Base-by-base conservation (phyloP, 208 protist genomes). In the Zelonia costaricensis region DNA sequence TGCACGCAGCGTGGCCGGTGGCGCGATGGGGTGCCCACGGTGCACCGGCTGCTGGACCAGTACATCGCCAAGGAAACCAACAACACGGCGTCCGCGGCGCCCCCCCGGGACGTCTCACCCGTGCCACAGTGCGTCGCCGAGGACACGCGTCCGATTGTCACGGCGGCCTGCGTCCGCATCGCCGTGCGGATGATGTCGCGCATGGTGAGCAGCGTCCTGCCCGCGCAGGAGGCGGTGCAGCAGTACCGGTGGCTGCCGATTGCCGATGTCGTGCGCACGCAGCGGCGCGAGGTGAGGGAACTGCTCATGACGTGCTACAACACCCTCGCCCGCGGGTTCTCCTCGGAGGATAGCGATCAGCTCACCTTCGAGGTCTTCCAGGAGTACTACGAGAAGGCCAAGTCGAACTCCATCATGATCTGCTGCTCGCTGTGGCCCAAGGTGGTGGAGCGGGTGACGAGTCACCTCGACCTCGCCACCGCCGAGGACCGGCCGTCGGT, bases 131-230 rank as follows among this genome's bases (percentile, higher is more conserved):
- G 65, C 56, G 58, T 71, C 10, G 59, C 62, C 22, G 67, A 69
- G 15, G 70, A 78, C 56, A 57, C 52, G 20, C 42, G 48, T 20
- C 55, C 65, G 3, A 49, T 63, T 38, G 63, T 80, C 16, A 69
- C 76, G 39, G 68, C 76, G 10, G 70, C 81, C 3, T 82, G 80
- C 49, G 44, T 76, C 13, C 75, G 74, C 33, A 67, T 90, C 15
- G 82, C 83, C 0, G 73, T 87, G 46, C 80, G 88, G 3, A 94
- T 94, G 88, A 62, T 94, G 61, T 64, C 76, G 20, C 47, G 70
- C 27, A 80, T 84, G 72, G 57, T 86, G 20, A 80, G 83, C 51
- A 71, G 75, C 69, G 73, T 80, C 40, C 66, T 74, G 42, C 38
- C 71, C 9, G 53, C 83, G 48, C 61, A 63, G 13, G 80, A 87